Evolutionary conservation across 495 filamentous ascomycete species (phyloP), one percentile per base, ranked within the genome.

Genomic region (Halenospora varia): DNA sequence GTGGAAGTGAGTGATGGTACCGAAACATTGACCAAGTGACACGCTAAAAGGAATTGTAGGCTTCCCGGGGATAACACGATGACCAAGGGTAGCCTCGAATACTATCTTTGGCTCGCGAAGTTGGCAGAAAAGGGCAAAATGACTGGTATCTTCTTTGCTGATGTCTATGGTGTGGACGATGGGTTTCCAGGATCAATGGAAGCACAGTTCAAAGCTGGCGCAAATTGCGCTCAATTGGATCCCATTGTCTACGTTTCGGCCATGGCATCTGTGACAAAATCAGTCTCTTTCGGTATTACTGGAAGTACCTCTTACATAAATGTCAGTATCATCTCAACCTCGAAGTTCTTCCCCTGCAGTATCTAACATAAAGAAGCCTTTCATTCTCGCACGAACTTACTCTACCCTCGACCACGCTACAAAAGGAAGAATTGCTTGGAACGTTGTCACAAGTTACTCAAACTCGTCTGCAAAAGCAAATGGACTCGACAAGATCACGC

Each of bases 381-480:
- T 78, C 59, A 67, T 81, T 4, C 71, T 85, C 0, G 82, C 82
- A 2, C 79, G 80, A 57, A 73, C 80, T 15, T 82, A 83, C 49
- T 85, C 82, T 0, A 85, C 82, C 0, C 61, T 87, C n/a, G 82
- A 86, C 53, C 83, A 87, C 62, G 69, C 84, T 18, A 85, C 81
- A 0, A 70, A 77, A 0, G 83, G 82, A 0, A 73, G 82, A 2
- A 66, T 86, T 44, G 84, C 78, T 0, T 86, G 82, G 84, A 87
- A 86, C 51, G 82, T 87, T 39, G 82, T 86, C 13, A 85, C 82
- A 3, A 78, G 73, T 0, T 87, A 77, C 67, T 80, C 79, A 64
- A 82, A 85, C 54, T 69, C 77, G 0, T 81, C 82, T 4, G 79
- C 80, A 59, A 81, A 82, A 58, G 79, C 78, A 3, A 79, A 84